phyloP scores from a whole-genome alignment of 106 monocot species.

The Allium sativum region DNA sequence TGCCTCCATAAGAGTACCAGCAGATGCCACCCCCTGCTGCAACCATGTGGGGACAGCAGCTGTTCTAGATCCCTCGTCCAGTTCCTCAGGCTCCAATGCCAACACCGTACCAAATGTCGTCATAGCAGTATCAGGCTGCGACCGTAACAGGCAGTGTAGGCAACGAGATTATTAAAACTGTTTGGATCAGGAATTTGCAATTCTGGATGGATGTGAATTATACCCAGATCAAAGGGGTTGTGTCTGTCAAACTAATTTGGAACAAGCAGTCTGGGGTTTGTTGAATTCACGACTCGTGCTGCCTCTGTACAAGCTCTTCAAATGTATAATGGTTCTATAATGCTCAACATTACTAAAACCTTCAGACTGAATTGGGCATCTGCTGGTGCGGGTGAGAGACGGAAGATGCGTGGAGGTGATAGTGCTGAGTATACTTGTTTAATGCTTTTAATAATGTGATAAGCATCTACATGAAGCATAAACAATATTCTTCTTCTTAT shows the following conservation, averaged over 20 bases:
- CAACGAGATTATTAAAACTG: constrained; percentile 61
- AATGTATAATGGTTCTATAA: constrained; percentile 52
- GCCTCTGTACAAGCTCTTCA: constrained; percentile 51
- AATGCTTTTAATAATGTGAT: too few relatives aligned
- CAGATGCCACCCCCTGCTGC: constrained; percentile 20
- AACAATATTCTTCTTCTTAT: too few relatives aligned
- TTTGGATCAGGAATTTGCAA: constrained; percentile 87
- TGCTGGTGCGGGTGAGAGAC: constrained; percentile 57
- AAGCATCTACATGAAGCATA: too few relatives aligned
- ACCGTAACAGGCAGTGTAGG: constrained; percentile 10
- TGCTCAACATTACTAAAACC: constrained; percentile 46
- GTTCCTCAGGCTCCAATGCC: background rate
- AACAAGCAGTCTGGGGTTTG: constrained; percentile 77
- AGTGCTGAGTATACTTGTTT: constrained; percentile 19
- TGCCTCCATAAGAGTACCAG: constrained; percentile 23
- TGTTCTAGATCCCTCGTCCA: background rate
- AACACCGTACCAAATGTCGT: background rate
- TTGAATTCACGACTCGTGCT: constrained; percentile 62
- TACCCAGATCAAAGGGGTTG: constrained; percentile 39
- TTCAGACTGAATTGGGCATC: constrained; percentile 77
- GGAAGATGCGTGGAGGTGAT: constrained; percentile 19
- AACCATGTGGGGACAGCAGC: constrained; percentile 9
- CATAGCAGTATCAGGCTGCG: constrained; percentile 2
- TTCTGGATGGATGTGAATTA: constrained; percentile 86
- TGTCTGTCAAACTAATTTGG: constrained; percentile 49